Evolutionary conservation across 1,139 yeast species (phyloP).

Genomic region (Yamadazyma triangularis): DNA sequence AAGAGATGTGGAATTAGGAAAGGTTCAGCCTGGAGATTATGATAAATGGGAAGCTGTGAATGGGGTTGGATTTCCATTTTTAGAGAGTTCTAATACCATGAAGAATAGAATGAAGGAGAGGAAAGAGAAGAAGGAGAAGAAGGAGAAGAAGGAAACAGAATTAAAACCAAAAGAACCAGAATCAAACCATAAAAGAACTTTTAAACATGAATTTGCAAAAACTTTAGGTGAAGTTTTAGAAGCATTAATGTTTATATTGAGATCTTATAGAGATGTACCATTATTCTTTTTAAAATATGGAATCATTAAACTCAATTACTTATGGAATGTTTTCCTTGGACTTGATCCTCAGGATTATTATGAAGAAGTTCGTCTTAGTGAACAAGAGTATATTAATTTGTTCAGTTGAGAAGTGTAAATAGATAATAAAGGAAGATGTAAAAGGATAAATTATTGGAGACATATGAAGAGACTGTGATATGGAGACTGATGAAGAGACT

Average conservation of each 20-base stretch:
- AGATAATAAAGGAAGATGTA: too few relatives aligned
- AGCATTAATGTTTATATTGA: constrained; percentile 64
- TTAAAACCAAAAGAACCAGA: constrained; percentile 7
- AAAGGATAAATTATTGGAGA: too few relatives aligned
- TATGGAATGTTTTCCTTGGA: constrained; percentile 80
- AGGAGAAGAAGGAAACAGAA: constrained; percentile 5
- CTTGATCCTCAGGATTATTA: constrained; percentile 19
- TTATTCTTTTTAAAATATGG: constrained; percentile 48
- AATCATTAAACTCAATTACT: constrained; percentile 44
- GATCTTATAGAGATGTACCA: constrained; percentile 72
- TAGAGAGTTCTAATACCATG: constrained; percentile 12
- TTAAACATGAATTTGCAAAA: constrained; percentile 26
- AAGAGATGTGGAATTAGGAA: constrained; percentile 37
- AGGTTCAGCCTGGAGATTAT: constrained; percentile 40
- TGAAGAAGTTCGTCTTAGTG: too few relatives aligned
- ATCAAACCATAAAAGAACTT: background rate
- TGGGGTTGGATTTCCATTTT: constrained; percentile 40
- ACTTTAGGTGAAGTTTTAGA: constrained; percentile 55
- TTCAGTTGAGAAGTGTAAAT: too few relatives aligned
- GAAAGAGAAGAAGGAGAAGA: constrained; percentile 2
- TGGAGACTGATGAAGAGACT: too few relatives aligned
- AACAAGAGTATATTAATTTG: constrained; percentile 12
- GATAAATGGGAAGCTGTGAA: constrained; percentile 24
- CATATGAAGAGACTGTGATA: too few relatives aligned
- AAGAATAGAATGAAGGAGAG: constrained; percentile 9